Conservation (phyloP, 352 stramenopile genomes). For the Nothophytophthora sp. region DNA sequence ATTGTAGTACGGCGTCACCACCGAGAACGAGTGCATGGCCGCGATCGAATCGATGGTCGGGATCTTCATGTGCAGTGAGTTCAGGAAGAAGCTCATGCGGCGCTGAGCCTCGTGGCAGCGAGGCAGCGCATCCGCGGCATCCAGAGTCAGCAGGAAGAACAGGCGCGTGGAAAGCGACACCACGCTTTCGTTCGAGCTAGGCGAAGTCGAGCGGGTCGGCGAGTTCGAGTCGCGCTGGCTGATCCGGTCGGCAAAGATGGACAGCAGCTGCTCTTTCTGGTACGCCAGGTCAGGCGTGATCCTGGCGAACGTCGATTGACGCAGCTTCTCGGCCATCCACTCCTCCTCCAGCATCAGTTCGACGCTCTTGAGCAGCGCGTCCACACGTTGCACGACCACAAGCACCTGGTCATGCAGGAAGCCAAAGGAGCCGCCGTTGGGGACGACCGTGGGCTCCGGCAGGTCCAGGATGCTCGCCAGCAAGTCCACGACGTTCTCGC, state of each 20-base stretch:
- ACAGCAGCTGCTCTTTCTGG: conserved; percentile 77
- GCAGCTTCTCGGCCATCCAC: conserved; percentile 84
- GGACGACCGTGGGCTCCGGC: conserved; percentile 69
- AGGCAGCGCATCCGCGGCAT: conserved; percentile 79
- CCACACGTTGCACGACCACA: conserved; percentile 74
- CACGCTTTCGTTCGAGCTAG: conserved; percentile 79
- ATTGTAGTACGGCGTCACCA: conserved; percentile 91
- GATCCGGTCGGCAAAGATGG: conserved; percentile 74
- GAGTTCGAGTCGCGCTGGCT: conserved; percentile 56
- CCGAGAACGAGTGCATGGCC: conserved; percentile 88
- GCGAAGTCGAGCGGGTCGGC: conserved; percentile 39
- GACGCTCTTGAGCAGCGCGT: conserved; percentile 79
- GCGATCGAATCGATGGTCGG: conserved; percentile 80
- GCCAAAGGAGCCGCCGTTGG: conserved; percentile 45
- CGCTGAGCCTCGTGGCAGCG: conserved; percentile 84
- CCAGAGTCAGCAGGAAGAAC: conserved; percentile 85
- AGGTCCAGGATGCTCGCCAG: conserved; percentile 85
- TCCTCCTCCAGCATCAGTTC: conserved; percentile 88
- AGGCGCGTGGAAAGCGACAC: conserved; percentile 78
- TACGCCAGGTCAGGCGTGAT: conserved; percentile 79
- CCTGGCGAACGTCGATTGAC: conserved; percentile 75
- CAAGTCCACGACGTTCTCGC: conserved; percentile 84
- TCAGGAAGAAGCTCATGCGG: conserved; percentile 91
- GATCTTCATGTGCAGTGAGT: conserved; percentile 90
- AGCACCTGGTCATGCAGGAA: conserved; percentile 79